Evolutionary conservation across 106 monocot genomes (phyloP).

Genomic region (Platanthera zijinensis): DNA sequence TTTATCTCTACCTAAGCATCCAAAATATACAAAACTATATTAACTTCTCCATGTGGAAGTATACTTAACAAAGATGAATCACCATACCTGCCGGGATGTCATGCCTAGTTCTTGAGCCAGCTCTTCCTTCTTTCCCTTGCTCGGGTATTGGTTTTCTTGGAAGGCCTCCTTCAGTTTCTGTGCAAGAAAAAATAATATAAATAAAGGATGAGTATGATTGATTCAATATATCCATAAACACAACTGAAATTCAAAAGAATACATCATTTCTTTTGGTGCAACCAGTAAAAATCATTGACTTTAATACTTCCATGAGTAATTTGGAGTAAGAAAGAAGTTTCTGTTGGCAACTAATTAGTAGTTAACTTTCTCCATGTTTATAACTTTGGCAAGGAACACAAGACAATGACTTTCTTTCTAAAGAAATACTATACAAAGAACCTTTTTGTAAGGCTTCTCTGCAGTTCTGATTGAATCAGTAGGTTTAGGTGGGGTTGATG

Average conservation of each 20-base stretch:
- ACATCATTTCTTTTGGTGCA: not conserved
- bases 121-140: constrained; percentile 12
- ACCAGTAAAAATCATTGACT: not conserved
- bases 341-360: not conserved
- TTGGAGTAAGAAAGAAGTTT: not conserved
- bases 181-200: not conserved
- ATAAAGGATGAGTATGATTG: not conserved
- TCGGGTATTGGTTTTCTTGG: constrained; percentile 22
- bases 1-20: no score
- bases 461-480: not conserved
- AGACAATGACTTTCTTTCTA: not conserved
- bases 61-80: not conserved
- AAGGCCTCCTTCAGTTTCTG: constrained; percentile 21
- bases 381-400: not conserved
- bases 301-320: not conserved
- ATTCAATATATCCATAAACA: not conserved
- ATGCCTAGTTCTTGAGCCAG: constrained; percentile 20
- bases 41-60: no score
- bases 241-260: not conserved
- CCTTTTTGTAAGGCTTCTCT: not conserved
- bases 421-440: not conserved
- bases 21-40: no score
- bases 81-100: constrained; percentile 10
- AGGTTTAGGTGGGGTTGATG: not conserved
- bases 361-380: not conserved